phyloP scores from a whole-genome alignment of 495 filamentous ascomycete genomes.

The Trichoderma orchidacearum region DNA sequence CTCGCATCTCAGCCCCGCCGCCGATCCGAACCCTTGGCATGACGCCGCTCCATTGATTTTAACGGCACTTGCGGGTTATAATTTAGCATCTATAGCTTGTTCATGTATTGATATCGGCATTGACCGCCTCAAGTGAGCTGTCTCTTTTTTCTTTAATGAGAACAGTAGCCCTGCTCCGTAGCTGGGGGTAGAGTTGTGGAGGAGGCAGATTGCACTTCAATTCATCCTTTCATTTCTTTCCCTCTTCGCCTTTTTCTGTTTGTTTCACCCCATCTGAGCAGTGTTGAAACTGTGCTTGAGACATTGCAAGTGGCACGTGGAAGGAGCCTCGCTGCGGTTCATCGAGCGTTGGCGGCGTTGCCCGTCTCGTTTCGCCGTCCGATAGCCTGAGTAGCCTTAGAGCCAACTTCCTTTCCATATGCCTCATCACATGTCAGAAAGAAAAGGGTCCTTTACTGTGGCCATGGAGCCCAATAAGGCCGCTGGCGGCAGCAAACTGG shows the following conservation, averaged over 20 bases:
- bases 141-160: not conserved
- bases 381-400: not conserved
- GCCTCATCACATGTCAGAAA: not conserved
- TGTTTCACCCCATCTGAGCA: not conserved
- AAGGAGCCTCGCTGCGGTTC: not conserved
- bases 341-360: not conserved
- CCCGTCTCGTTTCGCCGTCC: not conserved
- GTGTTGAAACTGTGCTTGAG: not conserved
- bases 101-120: not conserved
- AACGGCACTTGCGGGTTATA: not conserved
- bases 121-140: not conserved
- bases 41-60: not conserved
- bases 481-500: conserved; percentile 39
- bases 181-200: not conserved
- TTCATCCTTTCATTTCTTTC: too few relatives aligned
- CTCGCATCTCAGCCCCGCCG: not conserved
- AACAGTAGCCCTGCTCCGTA: not conserved
- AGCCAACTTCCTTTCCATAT: not conserved
- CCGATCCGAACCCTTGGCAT: not conserved
- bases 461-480: conserved; percentile 24
- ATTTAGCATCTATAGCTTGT: not conserved
- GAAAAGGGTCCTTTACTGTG: not conserved
- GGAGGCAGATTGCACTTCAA: not conserved
- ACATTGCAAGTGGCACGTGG: not conserved
- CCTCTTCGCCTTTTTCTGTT: not conserved